Evolutionary conservation across 345 rosid genomes (phyloP).

Genomic region (Salix brachista): DNA sequence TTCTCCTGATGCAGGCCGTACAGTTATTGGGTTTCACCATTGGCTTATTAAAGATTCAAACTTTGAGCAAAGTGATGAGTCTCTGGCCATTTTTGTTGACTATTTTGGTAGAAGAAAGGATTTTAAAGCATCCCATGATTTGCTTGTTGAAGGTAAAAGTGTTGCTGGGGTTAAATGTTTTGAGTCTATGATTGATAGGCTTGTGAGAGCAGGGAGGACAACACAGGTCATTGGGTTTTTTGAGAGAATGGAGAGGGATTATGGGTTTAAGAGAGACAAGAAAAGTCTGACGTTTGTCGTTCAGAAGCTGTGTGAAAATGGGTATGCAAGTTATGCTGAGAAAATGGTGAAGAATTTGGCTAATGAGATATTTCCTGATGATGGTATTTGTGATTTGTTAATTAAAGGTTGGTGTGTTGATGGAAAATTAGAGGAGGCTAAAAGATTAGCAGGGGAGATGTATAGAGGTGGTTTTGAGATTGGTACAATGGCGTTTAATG

Average conservation of each 20-base stretch:
- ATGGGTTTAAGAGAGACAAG: conserved; percentile 63
- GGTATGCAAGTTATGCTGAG: conserved; percentile 72
- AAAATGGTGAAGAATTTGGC: conserved; percentile 79
- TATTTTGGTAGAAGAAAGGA: conserved; percentile 90
- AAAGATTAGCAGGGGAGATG: conserved; percentile 84
- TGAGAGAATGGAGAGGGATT: conserved; percentile 74
- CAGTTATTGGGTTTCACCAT: conserved; percentile 58
- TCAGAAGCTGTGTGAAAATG: conserved; percentile 65
- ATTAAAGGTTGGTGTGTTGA: conserved; percentile 87
- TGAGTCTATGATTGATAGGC: conserved; percentile 57
- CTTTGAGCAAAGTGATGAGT: conserved; percentile 68
- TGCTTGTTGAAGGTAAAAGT: conserved; percentile 45
- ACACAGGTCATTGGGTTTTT: conserved; percentile 62
- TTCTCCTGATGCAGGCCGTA: conserved; percentile 77
- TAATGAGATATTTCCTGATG: conserved; percentile 86
- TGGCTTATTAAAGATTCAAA: conserved; percentile 49
- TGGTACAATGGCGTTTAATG: conserved; percentile 58
- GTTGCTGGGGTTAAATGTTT: conserved; percentile 52
- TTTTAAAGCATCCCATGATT: conserved; percentile 73
- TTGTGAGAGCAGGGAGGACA: conserved; percentile 73
- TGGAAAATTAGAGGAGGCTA: conserved; percentile 86
- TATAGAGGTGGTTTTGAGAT: conserved; percentile 92
- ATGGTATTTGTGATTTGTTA: conserved; percentile 68
- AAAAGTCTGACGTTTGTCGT: conserved; percentile 61
- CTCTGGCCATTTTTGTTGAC: conserved; percentile 65